Percentiles rank a stretch among this genome's conserved stretches.
These are phyloP conservation scores for Phytophthora constricta DNA, from an alignment of 352 stramenopile genomes.

Conservation along the genomic window DNA sequence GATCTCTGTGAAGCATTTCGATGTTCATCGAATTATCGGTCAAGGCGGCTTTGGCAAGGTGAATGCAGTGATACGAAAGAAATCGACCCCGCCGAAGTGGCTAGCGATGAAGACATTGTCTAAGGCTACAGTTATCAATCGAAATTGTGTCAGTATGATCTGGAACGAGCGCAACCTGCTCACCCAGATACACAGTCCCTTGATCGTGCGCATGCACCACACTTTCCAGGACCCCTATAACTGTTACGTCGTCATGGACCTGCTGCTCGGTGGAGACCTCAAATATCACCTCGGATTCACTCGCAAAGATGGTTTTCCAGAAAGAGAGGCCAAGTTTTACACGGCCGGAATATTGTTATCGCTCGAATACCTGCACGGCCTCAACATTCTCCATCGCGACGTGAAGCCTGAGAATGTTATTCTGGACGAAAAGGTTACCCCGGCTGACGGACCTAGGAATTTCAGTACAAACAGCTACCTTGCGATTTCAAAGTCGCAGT, in stretches of 20 bases:
- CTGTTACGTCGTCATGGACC: conserved; percentile 84
- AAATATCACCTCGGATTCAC: conserved; percentile 67
- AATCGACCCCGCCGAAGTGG: conserved; percentile 54
- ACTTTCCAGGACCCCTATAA: conserved; percentile 69
- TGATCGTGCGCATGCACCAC: conserved; percentile 72
- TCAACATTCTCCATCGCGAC: conserved; percentile 79
- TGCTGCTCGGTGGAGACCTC: conserved; percentile 75
- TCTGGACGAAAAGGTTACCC: conserved; percentile 78
- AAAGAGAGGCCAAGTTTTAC: conserved; percentile 65
- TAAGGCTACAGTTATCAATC: conserved; percentile 62
- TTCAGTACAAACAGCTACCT: conserved; percentile 51
- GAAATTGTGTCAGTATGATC: conserved; percentile 74
- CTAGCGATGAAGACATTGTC: conserved; percentile 80
- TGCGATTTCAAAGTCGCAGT: conserved; percentile 61
- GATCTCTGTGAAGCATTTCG: conserved; percentile 64
- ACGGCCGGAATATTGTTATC: conserved; percentile 62
- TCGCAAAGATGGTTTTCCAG: conserved; percentile 62
- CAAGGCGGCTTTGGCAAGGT: conserved; percentile 81
- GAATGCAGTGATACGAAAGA: conserved; percentile 73
- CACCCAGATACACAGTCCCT: conserved; percentile 48
- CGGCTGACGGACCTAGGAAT: conserved; percentile 79
- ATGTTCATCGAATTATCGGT: conserved; percentile 72
- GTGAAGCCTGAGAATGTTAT: conserved; percentile 90
- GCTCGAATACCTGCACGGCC: conserved; percentile 71
- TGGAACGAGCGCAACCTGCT: conserved; percentile 82